phyloP scores from a whole-genome alignment of 768 basidiomycete genomes.

The Pseudohyphozyma bogoriensis region DNA sequence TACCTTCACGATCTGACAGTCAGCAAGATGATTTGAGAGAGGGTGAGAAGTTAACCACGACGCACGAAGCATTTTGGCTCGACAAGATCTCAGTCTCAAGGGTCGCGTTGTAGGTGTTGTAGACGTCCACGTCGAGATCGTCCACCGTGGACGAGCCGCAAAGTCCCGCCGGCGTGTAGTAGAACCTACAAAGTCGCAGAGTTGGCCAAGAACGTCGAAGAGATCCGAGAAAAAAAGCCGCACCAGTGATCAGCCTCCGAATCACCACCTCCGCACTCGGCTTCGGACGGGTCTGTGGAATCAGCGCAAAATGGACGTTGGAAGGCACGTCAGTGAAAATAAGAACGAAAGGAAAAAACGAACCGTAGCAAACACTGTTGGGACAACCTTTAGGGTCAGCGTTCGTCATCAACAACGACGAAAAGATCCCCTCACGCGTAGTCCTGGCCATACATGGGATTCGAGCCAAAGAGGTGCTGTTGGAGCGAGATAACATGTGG shows the following conservation, averaged over 20 bases:
- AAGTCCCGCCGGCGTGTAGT: not conserved
- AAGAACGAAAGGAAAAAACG: not conserved
- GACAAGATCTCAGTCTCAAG: too few relatives aligned
- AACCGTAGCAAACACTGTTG: not conserved
- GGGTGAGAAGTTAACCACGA: too few relatives aligned
- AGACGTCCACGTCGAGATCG: too few relatives aligned
- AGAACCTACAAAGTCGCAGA: not conserved
- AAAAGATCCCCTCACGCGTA: not conserved
- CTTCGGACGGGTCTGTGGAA: not conserved
- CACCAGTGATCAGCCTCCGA: not conserved
- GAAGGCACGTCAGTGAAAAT: too few relatives aligned
- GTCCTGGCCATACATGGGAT: not conserved
- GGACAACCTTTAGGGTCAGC: not conserved
- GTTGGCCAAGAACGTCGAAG: not conserved
- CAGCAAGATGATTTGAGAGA: too few relatives aligned
- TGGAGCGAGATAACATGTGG: not conserved
- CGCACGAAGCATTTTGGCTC: too few relatives aligned
- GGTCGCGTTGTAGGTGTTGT: too few relatives aligned
- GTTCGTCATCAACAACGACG: not conserved
- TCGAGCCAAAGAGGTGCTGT: not conserved
- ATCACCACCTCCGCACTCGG: not conserved
- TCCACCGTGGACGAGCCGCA: too few relatives aligned
- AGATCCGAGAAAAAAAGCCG: not conserved
- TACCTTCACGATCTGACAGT: too few relatives aligned
- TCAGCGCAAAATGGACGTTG: not conserved